Percentiles rank a stretch among this genome's conserved stretches.
These are phyloP conservation scores for Septoria linicola DNA, from an alignment of 2,329 filamentous ascomycete species.

Conservation along the genomic window DNA sequence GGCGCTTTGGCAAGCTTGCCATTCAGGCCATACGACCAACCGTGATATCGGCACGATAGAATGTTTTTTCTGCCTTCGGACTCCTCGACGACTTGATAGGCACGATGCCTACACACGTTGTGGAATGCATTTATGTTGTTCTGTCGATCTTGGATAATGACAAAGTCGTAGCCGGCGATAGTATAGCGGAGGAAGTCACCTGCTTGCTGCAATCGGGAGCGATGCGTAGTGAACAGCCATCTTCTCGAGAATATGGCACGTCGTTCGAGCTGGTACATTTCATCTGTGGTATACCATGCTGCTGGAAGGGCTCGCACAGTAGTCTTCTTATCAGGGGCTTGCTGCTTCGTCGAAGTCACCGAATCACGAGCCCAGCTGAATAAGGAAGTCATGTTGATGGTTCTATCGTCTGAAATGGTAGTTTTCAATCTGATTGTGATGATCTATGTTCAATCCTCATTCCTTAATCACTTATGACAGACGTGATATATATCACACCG, in stretches of 20 bases:
- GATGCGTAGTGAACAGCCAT: slow-evolving; percentile 38
- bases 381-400: slow-evolving; percentile 10
- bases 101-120: slow-evolving; percentile 48
- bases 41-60: slow-evolving; percentile 60
- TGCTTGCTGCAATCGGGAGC: slow-evolving; percentile 28
- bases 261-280: slow-evolving; percentile 48
- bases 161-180: slow-evolving; percentile 29
- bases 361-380: slow-evolving; percentile 13
- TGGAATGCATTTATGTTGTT: slow-evolving; percentile 45
- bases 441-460: too few species aligned
- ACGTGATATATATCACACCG: too few species aligned
- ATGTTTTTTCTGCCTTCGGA: slow-evolving; percentile 53
- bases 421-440: too few species aligned
- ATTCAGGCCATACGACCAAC: slow-evolving; percentile 59
- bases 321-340: slow-evolving; percentile 9
- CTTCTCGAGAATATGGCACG: slow-evolving; percentile 45
- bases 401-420: too few species aligned
- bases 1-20: slow-evolving; percentile 61
- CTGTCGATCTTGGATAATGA: slow-evolving; percentile 25
- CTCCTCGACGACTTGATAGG: slow-evolving; percentile 57
- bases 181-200: slow-evolving; percentile 30
- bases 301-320: slow-evolving; percentile 41
- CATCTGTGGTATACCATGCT: slow-evolving; percentile 46
- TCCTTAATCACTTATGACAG: too few species aligned
- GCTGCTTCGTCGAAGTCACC: background rate